A percentile compares a stretch with the other conserved stretches of the same genome.
Evolutionary conservation across 768 basidiomycete genomes (phyloP).

Genomic region (Boletus vermiculosoides): DNA sequence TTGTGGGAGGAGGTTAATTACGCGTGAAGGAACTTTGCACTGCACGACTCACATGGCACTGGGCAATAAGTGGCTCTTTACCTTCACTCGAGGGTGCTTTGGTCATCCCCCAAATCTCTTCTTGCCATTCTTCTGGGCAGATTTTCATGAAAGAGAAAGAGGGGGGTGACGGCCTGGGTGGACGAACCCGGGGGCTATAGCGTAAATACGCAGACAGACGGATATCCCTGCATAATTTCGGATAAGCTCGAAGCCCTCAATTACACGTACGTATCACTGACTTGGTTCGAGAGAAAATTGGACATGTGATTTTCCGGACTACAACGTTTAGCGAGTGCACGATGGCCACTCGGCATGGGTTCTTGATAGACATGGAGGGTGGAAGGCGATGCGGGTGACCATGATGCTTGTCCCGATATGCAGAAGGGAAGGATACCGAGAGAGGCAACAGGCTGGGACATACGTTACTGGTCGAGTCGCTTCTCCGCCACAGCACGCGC

Average conservation of each 20-base stretch:
- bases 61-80: conserved; percentile 16
- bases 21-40: not conserved
- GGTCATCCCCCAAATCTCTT: conserved; percentile 32
- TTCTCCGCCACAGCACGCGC: conserved; percentile 22
- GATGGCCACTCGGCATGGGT: conserved; percentile 26
- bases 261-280: conserved; percentile 8
- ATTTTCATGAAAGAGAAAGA: conserved; percentile 27
- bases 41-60: conserved; percentile 30
- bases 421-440: conserved; percentile 29
- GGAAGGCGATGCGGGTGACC: conserved; percentile 27
- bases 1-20: conserved; percentile 24
- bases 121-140: conserved; percentile 34
- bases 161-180: conserved; percentile 28
- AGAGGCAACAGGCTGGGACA: conserved; percentile 33
- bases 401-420: conserved; percentile 24
- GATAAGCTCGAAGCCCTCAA: conserved; percentile 1
- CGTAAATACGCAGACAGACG: conserved; percentile 24
- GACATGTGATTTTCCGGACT: conserved; percentile 17
- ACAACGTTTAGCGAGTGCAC: conserved; percentile 26
- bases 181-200: conserved; percentile 33
- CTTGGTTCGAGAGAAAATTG: conserved; percentile 26
- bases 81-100: conserved; percentile 6
- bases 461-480: conserved; percentile 3
- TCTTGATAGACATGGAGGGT: conserved; percentile 29
- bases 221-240: conserved; percentile 17